Evolutionary conservation across 2,329 filamentous ascomycete species (phyloP).

Genomic region (Camptophora hylomeconis): DNA sequence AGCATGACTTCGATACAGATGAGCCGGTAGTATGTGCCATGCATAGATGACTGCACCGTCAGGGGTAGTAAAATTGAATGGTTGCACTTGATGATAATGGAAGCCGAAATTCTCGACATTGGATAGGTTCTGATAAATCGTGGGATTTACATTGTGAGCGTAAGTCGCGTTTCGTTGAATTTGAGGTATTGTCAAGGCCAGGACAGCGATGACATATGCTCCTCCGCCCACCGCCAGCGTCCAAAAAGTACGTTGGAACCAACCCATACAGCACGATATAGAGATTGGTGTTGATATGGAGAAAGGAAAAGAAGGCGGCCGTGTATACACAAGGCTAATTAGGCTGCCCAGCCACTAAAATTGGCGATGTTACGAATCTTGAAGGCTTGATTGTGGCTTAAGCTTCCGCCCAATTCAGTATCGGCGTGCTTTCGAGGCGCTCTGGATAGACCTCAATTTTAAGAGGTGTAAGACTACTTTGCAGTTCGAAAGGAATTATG

Average conservation of each 20-base stretch:
- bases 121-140: conserved; percentile 50
- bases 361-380: too few species aligned
- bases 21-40: conserved; percentile 79
- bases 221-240: conserved; percentile 46
- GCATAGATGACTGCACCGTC: conserved; percentile 71
- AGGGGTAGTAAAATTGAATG: conserved; percentile 62
- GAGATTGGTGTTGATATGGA: too few species aligned
- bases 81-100: conserved; percentile 55
- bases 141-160: conserved; percentile 63
- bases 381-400: too few species aligned
- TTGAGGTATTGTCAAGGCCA: conserved; percentile 51
- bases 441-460: too few species aligned
- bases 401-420: too few species aligned
- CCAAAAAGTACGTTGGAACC: conserved; percentile 40
- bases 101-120: conserved; percentile 18
- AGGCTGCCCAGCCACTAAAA: too few species aligned
- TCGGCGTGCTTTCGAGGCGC: too few species aligned
- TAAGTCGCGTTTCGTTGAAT: conserved; percentile 79
- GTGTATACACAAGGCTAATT: too few species aligned
- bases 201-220: conserved; percentile 55
- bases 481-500: too few species aligned
- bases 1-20: conserved; percentile 63
- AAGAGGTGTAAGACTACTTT: too few species aligned
- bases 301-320: too few species aligned
- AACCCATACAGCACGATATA: too few species aligned